A percentile compares a stretch with the other conserved stretches of the same genome.
phyloP scores from a whole-genome alignment of 2,329 filamentous ascomycete species.

The Penicillium palitans region DNA sequence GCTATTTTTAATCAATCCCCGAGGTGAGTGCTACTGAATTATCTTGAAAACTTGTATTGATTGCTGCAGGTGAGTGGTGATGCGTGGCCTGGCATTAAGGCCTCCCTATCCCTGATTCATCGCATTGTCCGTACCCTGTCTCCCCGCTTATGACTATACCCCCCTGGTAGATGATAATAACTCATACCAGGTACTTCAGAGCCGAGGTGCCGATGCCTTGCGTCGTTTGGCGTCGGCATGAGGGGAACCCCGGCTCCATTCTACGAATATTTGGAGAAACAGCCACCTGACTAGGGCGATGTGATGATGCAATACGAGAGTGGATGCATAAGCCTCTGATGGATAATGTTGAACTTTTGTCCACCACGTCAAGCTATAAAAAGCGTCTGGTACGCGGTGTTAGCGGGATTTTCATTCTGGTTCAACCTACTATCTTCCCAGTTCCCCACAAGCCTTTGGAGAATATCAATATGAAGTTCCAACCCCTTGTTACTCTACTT shows the following conservation, averaged over 20 bases:
- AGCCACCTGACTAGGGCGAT: background rate
- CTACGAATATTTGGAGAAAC: background rate
- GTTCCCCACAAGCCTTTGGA: no score
- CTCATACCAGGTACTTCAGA: background rate
- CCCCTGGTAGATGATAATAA: background rate
- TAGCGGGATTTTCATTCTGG: background rate
- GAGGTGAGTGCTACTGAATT: background rate
- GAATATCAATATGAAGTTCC: conserved; percentile 17
- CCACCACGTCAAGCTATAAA: background rate
- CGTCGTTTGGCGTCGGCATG: background rate
- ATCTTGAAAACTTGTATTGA: background rate
- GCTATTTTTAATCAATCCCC: background rate
- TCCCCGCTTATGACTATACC: background rate
- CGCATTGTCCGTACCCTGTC: background rate
- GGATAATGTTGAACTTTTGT: background rate
- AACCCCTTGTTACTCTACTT: conserved; percentile 4
- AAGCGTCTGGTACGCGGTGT: background rate
- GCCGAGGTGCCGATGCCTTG: background rate
- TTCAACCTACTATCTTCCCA: background rate
- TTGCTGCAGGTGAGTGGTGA: background rate
- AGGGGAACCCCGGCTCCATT: background rate
- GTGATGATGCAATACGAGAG: background rate
- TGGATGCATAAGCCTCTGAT: background rate
- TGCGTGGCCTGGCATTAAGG: background rate
- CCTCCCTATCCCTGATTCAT: conserved; percentile 1